phyloP scores from a whole-genome alignment of 1,139 yeast genomes.

The Taphrina pruni region DNA sequence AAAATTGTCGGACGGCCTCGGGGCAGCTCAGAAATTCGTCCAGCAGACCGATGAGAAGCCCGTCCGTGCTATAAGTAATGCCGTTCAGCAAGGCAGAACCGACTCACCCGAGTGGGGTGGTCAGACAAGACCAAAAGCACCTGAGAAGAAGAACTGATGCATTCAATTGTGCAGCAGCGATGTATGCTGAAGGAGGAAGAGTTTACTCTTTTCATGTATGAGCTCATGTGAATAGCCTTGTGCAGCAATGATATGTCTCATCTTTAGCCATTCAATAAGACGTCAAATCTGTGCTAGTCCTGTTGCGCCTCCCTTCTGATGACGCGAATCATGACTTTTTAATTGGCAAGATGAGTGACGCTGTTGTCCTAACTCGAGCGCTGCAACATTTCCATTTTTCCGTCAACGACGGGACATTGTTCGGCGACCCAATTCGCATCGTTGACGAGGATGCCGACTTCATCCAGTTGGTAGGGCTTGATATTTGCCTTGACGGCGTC shows the following conservation, averaged over 20 bases:
- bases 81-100: slow-evolving; percentile 10
- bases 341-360: no score
- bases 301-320: no score
- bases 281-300: no score
- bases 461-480: slow-evolving; percentile 57
- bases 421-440: slow-evolving; percentile 83
- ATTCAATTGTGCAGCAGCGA: slow-evolving; percentile 2
- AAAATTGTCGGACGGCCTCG: slow-evolving; percentile 9
- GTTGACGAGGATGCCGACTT: slow-evolving; percentile 75
- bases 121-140: slow-evolving; percentile 14
- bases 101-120: slow-evolving; percentile 27
- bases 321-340: background rate
- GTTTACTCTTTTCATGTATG: background rate
- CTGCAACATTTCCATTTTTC: slow-evolving; percentile 21
- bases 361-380: background rate
- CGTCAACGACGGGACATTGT: slow-evolving; percentile 58
- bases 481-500: slow-evolving; percentile 59
- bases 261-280: background rate
- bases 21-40: slow-evolving; percentile 17
- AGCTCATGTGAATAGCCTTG: background rate
- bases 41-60: slow-evolving; percentile 16
- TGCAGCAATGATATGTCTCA: background rate
- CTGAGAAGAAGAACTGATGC: slow-evolving; percentile 12
- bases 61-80: slow-evolving; percentile 18
- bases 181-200: slow-evolving; percentile 17